Conservation (phyloP, 208 protist genomes). For the Trypanosoma platydactyli region DNA sequence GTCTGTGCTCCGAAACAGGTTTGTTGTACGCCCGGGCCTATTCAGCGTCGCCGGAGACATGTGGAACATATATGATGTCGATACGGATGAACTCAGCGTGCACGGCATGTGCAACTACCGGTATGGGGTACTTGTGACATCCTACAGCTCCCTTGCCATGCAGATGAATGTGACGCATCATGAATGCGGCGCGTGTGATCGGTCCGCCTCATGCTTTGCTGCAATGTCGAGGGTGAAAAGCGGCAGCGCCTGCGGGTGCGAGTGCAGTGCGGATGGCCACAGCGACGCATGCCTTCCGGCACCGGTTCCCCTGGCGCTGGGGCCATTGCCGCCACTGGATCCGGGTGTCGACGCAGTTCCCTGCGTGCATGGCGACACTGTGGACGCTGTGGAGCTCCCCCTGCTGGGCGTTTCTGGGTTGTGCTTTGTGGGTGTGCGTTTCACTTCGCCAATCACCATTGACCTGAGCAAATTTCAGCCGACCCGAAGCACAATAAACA, state of each 20-base stretch:
- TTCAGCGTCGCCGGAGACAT: background rate
- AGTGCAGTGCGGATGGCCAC: constrained; percentile 1
- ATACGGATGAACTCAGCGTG: background rate
- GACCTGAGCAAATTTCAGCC: constrained; percentile 3
- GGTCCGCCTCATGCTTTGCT: constrained; percentile 4
- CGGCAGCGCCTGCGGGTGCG: background rate
- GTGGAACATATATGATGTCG: background rate
- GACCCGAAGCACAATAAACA: background rate
- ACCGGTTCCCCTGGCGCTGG: background rate
- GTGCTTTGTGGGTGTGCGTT: constrained; percentile 17
- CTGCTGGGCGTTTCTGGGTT: background rate
- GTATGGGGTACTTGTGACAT: background rate
- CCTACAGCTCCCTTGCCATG: background rate
- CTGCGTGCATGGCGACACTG: constrained; percentile 7
- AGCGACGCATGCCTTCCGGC: constrained; percentile 15
- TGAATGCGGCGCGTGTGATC: background rate
- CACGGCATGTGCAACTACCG: constrained; percentile 11
- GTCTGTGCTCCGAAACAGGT: constrained; percentile 13
- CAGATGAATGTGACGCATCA: background rate
- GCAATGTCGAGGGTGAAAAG: background rate
- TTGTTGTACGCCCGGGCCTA: background rate
- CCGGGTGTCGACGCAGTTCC: background rate
- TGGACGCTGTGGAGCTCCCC: background rate
- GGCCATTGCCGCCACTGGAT: background rate
- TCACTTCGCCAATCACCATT: constrained; percentile 2